Evolutionary conservation across 2,329 filamentous ascomycete genomes (phyloP).

Genomic region (Ceratocystis cacaofunesta): DNA sequence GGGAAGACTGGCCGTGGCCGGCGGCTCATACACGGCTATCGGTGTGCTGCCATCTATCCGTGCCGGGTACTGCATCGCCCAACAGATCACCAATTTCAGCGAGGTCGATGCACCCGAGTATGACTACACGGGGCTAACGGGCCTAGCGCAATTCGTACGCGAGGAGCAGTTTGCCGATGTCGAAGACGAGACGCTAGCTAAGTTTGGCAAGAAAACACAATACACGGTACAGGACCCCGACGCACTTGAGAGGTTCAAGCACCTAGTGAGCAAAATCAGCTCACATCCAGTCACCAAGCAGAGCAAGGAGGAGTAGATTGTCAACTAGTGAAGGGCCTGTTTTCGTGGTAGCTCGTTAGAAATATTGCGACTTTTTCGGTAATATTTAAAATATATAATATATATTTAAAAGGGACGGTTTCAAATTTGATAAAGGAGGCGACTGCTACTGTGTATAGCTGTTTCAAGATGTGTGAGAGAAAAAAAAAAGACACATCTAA

Average conservation of each 20-base stretch:
- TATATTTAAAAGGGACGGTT: too few relatives aligned
- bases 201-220: constrained; percentile 8
- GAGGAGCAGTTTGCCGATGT: constrained; percentile 21
- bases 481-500: not conserved
- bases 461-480: not conserved
- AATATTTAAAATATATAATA: not conserved
- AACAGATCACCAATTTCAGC: constrained; percentile 23
- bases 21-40: constrained; percentile 38
- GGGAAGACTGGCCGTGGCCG: constrained; percentile 49
- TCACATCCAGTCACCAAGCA: not conserved
- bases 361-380: not conserved
- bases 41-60: constrained; percentile 39
- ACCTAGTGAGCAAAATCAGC: not conserved
- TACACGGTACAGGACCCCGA: not conserved
- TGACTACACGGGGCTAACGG: constrained; percentile 25
- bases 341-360: not conserved
- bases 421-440: too few relatives aligned
- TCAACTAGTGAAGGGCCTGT: not conserved
- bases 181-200: not conserved
- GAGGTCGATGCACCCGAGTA: constrained; percentile 18
- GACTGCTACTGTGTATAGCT: not conserved
- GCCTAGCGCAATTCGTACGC: constrained; percentile 5
- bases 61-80: constrained; percentile 32
- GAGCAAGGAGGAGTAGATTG: not conserved
- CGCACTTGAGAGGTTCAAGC: not conserved